Conservation (phyloP, 139 green algal species). For the Auxenochlorella pyrenoidosa region DNA sequence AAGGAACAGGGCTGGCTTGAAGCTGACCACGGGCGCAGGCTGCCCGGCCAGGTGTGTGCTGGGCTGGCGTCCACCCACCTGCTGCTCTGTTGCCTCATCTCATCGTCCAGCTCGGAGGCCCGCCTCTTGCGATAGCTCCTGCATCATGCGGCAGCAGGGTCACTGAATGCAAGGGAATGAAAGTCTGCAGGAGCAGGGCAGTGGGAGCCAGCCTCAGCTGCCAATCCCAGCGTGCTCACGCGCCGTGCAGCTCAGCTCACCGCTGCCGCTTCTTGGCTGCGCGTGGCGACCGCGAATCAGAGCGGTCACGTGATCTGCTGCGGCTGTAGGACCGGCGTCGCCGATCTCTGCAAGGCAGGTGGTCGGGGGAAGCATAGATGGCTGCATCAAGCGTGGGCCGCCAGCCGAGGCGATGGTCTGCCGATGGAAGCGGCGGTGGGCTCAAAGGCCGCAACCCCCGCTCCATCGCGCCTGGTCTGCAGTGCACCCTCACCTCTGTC, state of each 20-base stretch:
- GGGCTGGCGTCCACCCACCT: neutral
- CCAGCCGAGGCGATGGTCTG: no score
- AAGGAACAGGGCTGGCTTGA: neutral
- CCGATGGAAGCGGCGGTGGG: neutral
- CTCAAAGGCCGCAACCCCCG: no score
- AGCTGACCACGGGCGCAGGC: neutral
- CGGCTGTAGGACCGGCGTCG: constrained; percentile 10
- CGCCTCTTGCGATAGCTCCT: constrained; percentile 4
- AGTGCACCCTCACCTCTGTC: neutral
- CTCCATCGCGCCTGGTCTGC: neutral
- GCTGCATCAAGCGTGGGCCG: no score
- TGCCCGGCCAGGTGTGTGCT: neutral
- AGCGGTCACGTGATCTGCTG: neutral
- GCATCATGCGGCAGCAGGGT: neutral
- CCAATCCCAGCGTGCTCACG: neutral
- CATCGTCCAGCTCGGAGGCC: constrained; percentile 9
- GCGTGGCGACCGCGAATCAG: neutral
- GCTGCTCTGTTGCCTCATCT: neutral
- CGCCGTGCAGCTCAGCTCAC: neutral
- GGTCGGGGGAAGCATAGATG: no score
- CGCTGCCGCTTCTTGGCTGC: constrained; percentile 26
- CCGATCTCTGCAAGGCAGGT: neutral
- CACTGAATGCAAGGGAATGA: neutral
- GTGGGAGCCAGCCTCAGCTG: neutral
- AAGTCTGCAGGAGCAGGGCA: neutral